Base-by-base conservation (phyloP, 257 asterid species). In the Plantago ovata region DNA sequence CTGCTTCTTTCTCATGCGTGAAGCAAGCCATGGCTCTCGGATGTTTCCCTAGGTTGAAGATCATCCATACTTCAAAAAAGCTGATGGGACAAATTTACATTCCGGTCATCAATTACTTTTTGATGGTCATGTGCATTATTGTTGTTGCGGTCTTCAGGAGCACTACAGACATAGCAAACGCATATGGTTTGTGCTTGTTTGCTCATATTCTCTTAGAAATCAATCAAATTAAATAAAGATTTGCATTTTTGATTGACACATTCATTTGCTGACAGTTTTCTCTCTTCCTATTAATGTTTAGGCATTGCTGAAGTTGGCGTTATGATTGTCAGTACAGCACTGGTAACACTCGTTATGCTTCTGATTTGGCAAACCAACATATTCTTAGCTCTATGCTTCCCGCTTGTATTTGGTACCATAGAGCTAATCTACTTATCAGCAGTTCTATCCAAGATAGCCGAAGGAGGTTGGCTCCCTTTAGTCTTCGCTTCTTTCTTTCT, bases 301-400 rank as follows among this genome's bases (percentile, higher is more conserved):
- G 97, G 98, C 70, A 86, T 89, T 53, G 99, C 99, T 49, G 97
- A 89, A 68, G 95, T 93, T n/a, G 96, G 95, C 10, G 99, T 93
- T 28, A 93, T 93, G 99, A 67, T 93, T 0, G 96, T 89, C 11
- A 93, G 90, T 73, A 89, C 99, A 1, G 56, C 80, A 12, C 70
- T 93, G 65, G 96, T 93, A 63, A 93, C 99, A 0, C 84, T 93
- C 18, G 94, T 93, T 1, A 89, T 93, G 97, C 81, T 93, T 62
- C 79, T 93, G 14, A 89, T 93, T 60, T 93, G 97, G 99, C 96
- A 77, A 53, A 82, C 89, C 0, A 86, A 86, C 75, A 60, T 89
- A 59, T 32, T 84, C 21, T 38, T 86, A 16, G 97, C 96, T 21
- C 56, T 93, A 2, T 71, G 72, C 50, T 93, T 93, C 72, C 95